phyloP scores from a whole-genome alignment of 176 grass and related monocot genomes.

The Aegilops bicornis region DNA sequence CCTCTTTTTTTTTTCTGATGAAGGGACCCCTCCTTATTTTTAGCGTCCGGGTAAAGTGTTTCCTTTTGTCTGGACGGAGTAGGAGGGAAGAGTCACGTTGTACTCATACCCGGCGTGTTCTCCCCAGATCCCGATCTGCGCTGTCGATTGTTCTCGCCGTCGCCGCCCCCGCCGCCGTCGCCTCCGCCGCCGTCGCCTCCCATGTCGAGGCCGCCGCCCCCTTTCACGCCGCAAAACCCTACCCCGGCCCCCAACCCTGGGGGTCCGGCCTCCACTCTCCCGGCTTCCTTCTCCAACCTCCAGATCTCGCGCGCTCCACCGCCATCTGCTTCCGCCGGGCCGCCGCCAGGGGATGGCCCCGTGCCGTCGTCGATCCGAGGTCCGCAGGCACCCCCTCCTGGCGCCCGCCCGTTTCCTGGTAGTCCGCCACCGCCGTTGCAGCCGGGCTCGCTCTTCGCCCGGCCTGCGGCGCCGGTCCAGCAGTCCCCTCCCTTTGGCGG shows the following conservation, averaged over 20 bases:
- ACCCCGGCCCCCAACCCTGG: neutral
- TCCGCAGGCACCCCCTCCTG: constrained; percentile 18
- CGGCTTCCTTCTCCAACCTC: constrained; percentile 30
- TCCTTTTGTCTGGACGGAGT: neutral
- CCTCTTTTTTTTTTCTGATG: too few species aligned
- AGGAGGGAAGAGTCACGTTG: neutral
- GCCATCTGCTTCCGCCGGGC: constrained; percentile 1
- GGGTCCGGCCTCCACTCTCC: neutral
- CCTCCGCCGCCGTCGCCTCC: neutral
- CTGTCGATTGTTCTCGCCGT: neutral
- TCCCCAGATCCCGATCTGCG: constrained; percentile 51
- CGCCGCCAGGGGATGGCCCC: constrained; percentile 16
- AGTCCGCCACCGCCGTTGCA: constrained; percentile 19
- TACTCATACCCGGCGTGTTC: neutral
- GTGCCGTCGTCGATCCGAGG: constrained; percentile 9
- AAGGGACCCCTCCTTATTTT: neutral
- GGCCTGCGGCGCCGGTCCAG: constrained; percentile 3
- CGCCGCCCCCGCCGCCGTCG: neutral
- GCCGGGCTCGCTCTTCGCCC: neutral
- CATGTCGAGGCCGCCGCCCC: constrained; percentile 24
- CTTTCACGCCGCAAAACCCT: constrained; percentile 27
- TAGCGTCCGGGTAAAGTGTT: neutral
- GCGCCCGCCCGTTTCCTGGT: constrained; percentile 30
- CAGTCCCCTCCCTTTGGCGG: constrained; percentile 22
- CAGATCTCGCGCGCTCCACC: constrained; percentile 36